phyloP scores from a whole-genome alignment of 257 asterid species.

The Linaria vulgaris region DNA sequence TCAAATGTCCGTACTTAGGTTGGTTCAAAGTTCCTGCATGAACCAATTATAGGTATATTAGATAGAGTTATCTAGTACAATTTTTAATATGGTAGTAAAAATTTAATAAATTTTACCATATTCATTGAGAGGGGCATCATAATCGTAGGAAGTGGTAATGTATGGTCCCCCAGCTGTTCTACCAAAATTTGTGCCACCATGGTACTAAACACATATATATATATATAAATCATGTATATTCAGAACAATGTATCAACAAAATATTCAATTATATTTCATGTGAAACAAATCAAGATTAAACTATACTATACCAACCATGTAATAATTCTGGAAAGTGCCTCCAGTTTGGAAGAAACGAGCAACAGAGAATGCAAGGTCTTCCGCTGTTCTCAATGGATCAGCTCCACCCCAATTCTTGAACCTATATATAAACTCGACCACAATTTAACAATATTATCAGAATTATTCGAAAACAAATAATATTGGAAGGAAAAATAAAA shows the following conservation, averaged over 20 bases:
- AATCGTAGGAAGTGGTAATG: constrained; percentile 50
- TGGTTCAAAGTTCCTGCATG: constrained; percentile 27
- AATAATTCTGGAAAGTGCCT: constrained; percentile 56
- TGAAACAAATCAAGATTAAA: background rate
- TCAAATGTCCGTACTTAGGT: constrained; percentile 52
- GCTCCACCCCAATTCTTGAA: constrained; percentile 53
- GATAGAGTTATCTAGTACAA: background rate
- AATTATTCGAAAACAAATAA: background rate
- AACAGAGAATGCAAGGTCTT: constrained; percentile 51
- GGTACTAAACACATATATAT: constrained; percentile 31
- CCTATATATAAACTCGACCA: too few relatives aligned
- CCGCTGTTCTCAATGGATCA: constrained; percentile 47
- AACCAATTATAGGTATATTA: background rate
- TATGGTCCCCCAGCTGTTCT: constrained; percentile 59
- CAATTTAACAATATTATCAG: too few relatives aligned
- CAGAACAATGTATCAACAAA: background rate
- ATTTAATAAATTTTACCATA: constrained; percentile 27
- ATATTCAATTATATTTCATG: background rate
- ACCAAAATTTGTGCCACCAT: constrained; percentile 61
- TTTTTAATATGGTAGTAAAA: background rate
- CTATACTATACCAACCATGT: constrained; percentile 36
- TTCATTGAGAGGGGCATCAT: constrained; percentile 51
- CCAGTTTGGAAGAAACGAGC: constrained; percentile 53
- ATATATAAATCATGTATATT: background rate
- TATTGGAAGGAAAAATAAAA: background rate